phyloP scores from a whole-genome alignment of 352 stramenopile species.

The Phytophthora sansomeana region DNA sequence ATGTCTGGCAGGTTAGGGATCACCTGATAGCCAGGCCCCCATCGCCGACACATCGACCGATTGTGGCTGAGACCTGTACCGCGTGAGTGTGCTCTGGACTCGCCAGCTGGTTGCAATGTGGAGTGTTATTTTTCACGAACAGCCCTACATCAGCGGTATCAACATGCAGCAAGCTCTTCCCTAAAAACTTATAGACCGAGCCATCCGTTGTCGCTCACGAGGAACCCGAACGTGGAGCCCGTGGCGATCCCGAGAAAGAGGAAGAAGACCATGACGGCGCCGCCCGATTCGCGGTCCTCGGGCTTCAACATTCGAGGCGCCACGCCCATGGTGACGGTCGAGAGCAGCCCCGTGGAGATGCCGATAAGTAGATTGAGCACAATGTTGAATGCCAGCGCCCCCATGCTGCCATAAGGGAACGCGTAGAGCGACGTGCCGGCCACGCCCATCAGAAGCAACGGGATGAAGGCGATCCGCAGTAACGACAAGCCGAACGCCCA shows the following conservation, averaged over 20 bases:
- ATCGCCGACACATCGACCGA: constrained; percentile 26
- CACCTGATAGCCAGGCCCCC: constrained; percentile 17
- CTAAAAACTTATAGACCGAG: constrained; percentile 46
- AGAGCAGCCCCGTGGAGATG: constrained; percentile 64
- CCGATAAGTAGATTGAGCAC: constrained; percentile 61
- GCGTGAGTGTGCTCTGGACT: neutral
- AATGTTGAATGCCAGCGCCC: constrained; percentile 49
- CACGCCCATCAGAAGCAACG: constrained; percentile 69
- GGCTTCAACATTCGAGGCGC: constrained; percentile 58
- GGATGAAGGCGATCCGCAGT: constrained; percentile 58
- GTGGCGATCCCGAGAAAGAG: constrained; percentile 65
- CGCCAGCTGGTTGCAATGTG: constrained; percentile 21
- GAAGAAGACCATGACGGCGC: constrained; percentile 65
- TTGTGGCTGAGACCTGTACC: constrained; percentile 29
- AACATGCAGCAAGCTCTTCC: neutral
- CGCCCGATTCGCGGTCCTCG: constrained; percentile 64
- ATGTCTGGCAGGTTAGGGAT: constrained; percentile 18
- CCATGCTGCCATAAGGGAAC: constrained; percentile 44
- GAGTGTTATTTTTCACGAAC: neutral
- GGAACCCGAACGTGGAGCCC: constrained; percentile 59
- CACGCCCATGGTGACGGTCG: constrained; percentile 68
- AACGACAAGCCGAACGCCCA: constrained; percentile 49
- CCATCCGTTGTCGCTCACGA: constrained; percentile 59
- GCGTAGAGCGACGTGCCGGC: constrained; percentile 59
- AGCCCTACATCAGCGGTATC: constrained; percentile 1